phyloP scores from a whole-genome alignment of 805 yeast genomes.

The Zygosaccharomyces pseudorouxii region DNA sequence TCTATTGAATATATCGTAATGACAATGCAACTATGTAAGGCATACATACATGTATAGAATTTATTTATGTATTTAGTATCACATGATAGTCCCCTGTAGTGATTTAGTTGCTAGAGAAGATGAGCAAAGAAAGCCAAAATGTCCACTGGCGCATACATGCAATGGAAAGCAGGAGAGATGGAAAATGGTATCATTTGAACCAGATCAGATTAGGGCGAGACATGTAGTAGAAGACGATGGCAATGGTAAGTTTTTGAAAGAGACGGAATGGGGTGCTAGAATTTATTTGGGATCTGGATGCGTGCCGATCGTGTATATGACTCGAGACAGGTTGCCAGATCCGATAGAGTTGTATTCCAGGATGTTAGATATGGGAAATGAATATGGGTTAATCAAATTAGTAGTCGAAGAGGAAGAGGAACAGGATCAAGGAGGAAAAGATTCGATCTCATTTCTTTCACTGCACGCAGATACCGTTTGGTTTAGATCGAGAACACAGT shows the following conservation, averaged over 20 bases:
- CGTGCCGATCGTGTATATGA: conserved; percentile 23
- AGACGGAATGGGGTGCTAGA: neutral
- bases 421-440: neutral
- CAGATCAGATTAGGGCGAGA: neutral
- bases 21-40: too few species aligned
- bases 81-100: too few species aligned
- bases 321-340: conserved; percentile 13
- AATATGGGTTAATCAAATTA: conserved; percentile 26
- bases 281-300: conserved; percentile 14
- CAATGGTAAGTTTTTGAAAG: neutral
- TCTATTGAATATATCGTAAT: too few species aligned
- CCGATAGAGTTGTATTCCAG: conserved; percentile 25
- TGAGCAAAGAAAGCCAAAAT: neutral
- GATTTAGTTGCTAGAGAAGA: neutral
- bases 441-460: neutral
- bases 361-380: conserved; percentile 22
- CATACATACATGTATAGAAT: too few species aligned
- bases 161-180: neutral
- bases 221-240: neutral
- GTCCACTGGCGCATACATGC: neutral
- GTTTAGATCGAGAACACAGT: conserved; percentile 29
- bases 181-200: neutral
- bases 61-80: too few species aligned
- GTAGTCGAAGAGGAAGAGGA: conserved; percentile 4
- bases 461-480: conserved; percentile 24